These are phyloP conservation scores for Rhynchospora tenuis DNA, from an alignment of 176 grass and related monocot genomes.

Conservation along the genomic window DNA sequence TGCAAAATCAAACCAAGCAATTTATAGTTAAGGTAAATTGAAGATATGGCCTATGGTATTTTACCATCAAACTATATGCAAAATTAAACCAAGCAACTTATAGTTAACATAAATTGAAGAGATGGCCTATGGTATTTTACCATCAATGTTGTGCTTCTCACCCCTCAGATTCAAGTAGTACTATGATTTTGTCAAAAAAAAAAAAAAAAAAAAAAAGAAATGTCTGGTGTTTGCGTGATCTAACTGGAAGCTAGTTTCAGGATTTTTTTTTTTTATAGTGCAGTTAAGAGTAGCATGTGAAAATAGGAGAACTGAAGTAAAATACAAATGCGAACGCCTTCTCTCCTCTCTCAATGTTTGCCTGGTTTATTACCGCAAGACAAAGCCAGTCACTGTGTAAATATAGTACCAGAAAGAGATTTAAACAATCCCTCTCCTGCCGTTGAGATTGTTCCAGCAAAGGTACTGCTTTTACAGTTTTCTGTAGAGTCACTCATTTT, in stretches of 20 bases:
- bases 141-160: too few species aligned
- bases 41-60: too few species aligned
- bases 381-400: conserved; percentile 34
- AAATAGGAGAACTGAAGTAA: background rate
- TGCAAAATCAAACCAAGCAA: too few species aligned
- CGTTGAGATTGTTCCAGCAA: conserved; percentile 59
- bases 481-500: background rate
- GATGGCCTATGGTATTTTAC: too few species aligned
- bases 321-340: conserved; percentile 39
- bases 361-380: conserved; percentile 47
- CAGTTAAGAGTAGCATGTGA: background rate
- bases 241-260: background rate
- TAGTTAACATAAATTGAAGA: too few species aligned
- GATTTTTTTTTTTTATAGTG: background rate
- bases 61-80: too few species aligned
- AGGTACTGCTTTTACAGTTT: conserved; percentile 18
- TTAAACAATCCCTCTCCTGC: conserved; percentile 40
- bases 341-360: conserved; percentile 50
- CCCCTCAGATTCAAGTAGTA: too few species aligned
- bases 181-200: background rate
- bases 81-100: too few species aligned
- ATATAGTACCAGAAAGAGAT: conserved; percentile 46
- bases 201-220: conserved; percentile 1
- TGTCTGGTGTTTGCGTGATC: background rate
- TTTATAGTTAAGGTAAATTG: too few species aligned